These are phyloP conservation scores for Sporothrix pallida DNA, from an alignment of 2,329 filamentous ascomycete genomes.

Conservation along the genomic window DNA sequence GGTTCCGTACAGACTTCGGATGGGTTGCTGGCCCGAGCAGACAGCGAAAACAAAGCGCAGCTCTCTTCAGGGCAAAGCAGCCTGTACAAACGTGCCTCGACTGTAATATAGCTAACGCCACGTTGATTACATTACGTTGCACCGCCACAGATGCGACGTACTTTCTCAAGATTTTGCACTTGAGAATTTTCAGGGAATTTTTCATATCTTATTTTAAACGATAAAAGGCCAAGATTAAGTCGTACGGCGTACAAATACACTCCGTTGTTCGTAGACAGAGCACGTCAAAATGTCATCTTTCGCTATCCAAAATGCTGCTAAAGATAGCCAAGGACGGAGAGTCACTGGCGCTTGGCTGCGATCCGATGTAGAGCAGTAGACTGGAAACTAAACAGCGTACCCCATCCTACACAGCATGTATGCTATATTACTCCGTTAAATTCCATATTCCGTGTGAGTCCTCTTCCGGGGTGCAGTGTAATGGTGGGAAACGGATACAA, in stretches of 20 bases:
- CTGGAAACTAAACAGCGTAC: no score
- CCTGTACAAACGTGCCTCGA: no score
- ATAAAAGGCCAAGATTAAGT: no score
- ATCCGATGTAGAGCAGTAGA: neutral
- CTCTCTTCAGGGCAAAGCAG: no score
- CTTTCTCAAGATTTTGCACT: neutral
- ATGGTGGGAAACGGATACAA: neutral
- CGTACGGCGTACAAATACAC: no score
- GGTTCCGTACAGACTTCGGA: conserved; percentile 14
- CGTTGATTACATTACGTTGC: neutral
- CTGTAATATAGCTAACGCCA: conserved; percentile 30
- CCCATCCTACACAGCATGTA: no score
- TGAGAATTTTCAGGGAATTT: neutral
- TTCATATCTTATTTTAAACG: no score
- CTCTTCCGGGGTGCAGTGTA: no score
- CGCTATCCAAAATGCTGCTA: neutral
- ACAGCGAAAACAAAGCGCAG: conserved; percentile 15
- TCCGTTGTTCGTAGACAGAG: no score
- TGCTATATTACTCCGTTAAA: no score
- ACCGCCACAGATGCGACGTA: conserved; percentile 20
- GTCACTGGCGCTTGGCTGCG: neutral
- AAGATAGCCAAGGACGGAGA: neutral
- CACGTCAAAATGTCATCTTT: neutral
- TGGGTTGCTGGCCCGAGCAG: conserved; percentile 22
- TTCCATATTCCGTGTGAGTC: no score